Conservation (phyloP, 2,329 filamentous ascomycete genomes). For the Nothophaeocryptopus gaeumannii region DNA sequence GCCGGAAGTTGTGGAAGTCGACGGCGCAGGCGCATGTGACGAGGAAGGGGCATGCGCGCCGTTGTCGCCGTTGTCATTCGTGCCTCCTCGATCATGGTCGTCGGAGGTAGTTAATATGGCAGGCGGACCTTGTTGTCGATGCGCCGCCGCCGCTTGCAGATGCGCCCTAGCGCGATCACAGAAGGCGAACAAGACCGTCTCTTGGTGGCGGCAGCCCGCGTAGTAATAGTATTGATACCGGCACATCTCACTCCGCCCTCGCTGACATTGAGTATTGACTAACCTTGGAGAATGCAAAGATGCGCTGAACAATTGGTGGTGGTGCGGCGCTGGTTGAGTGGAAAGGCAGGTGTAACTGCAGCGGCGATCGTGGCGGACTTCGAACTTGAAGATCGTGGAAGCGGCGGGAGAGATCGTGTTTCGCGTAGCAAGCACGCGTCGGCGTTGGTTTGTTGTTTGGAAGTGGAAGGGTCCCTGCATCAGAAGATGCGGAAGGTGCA, state of each 20-base stretch:
- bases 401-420: no score
- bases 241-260: slow-evolving; percentile 28
- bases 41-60: not conserved
- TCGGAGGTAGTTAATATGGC: not conserved
- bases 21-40: not conserved
- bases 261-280: slow-evolving; percentile 6
- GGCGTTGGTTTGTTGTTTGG: not conserved
- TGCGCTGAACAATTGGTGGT: no score
- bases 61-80: not conserved
- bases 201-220: slow-evolving; percentile 30
- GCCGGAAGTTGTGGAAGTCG: not conserved
- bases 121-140: slow-evolving; percentile 5
- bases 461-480: not conserved
- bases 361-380: no score
- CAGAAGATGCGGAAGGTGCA: not conserved
- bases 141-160: not conserved
- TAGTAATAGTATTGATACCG: slow-evolving; percentile 34
- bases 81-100: slow-evolving; percentile 6
- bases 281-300: no score
- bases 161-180: slow-evolving; percentile 24
- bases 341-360: no score
- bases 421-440: slow-evolving; percentile 7
- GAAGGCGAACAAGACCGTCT: slow-evolving; percentile 27
- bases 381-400: no score
- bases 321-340: no score